Base-by-base conservation (phyloP, 139 green algal genomes). In the Zygnema circumcarinatum region DNA sequence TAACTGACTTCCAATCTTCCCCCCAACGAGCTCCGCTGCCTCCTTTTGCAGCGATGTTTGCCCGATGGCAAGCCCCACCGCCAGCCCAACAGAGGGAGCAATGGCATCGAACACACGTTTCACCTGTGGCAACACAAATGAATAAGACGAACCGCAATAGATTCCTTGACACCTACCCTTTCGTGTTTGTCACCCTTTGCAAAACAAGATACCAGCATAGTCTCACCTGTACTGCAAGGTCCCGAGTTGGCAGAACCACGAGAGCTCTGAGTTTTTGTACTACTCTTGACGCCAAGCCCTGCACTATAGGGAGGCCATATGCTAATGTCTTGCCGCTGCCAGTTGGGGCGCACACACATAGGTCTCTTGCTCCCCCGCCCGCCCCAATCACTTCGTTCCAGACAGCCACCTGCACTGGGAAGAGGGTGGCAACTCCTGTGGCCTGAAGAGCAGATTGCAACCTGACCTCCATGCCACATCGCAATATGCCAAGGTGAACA, bases 311-410 rank as follows among this genome's bases (percentile, higher is more conserved):
- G 62, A 98, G 91, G n/a, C 90, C 94, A 91, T 98, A 98, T 33
- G 95, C 94, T 29, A 93, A 93, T 2, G 96, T 98, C 92, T 98
- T 98, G 83, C 96, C 96, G 75, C 93, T 96, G 79, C 96, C 96
- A 0, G 96, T 98, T 84, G 98, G 95, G 20, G 96, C 96, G 16
- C 95, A 96, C 38, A 95, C 96, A 94, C 97, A 94, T 2, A 98
- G 92, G 91, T 98, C 96, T 35, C 95, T 54, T n/a, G 40, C 83
- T n/a, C n/a, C 84, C 31, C 76, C 76, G 40, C 83, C 83, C 32
- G 76, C n/a, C 25, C 86, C 53, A 67, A 90, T 0, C 0, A 89
- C 31, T 22, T 91, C 56, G 22, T 40, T 31, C 87, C 87, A 91
- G 35, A 89, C 62, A 35, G 87, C 54, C 31, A 33, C 54, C 85